Conservation (phyloP, 345 rosid genomes). For the Dovyalis caffra region DNA sequence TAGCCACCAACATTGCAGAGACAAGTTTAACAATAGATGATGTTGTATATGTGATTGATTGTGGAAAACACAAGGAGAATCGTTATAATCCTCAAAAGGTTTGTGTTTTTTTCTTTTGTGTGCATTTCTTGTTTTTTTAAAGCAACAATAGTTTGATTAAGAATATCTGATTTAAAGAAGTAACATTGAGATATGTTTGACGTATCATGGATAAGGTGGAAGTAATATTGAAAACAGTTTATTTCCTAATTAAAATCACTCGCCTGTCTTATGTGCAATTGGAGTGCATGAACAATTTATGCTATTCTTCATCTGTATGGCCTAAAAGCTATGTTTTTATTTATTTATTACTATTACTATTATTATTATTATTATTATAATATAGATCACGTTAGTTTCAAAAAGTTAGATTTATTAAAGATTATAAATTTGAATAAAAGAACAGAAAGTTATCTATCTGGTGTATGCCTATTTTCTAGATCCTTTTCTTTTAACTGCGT, state of each 20-base stretch:
- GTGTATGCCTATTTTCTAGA: no score
- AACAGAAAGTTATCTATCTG: no score
- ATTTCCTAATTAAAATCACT: not conserved
- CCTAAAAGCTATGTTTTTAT: not conserved
- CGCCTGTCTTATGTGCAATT: not conserved
- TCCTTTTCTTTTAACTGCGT: no score
- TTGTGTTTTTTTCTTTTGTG: conserved; percentile 13
- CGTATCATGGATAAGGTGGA: no score
- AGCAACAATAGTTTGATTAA: not conserved
- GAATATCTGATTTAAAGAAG: not conserved
- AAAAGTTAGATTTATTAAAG: no score
- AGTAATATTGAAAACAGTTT: not conserved
- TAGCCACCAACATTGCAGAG: conserved; percentile 91
- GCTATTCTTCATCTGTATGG: not conserved
- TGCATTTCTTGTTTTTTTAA: not conserved
- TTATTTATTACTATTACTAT: no score
- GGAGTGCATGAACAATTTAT: not conserved
- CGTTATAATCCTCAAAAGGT: conserved; percentile 93
- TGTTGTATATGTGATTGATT: conserved; percentile 86
- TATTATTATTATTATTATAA: no score
- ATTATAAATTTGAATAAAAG: no score
- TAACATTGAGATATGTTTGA: no score
- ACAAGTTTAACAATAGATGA: conserved; percentile 94
- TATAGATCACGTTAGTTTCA: no score
- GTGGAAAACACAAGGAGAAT: conserved; percentile 93